Evolutionary conservation across 2,329 filamentous ascomycete genomes (phyloP).

Genomic region (Scytalidium lignicola): DNA sequence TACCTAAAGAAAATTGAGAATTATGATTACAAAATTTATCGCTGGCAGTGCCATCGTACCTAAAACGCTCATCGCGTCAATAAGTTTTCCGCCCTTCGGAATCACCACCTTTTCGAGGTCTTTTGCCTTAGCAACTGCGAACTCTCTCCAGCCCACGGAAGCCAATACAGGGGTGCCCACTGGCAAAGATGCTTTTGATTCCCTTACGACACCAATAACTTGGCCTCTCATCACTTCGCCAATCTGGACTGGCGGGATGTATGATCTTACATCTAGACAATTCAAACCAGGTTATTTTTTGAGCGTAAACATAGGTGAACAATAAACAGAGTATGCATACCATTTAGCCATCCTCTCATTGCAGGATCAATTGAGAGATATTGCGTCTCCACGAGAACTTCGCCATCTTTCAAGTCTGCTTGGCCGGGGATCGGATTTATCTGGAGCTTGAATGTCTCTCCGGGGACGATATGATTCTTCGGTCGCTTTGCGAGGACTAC

Average conservation of each 20-base stretch:
- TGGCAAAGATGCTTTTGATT: constrained; percentile 49
- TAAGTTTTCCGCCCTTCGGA: constrained; percentile 38
- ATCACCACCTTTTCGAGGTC: constrained; percentile 36
- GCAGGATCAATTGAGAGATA: constrained; percentile 70
- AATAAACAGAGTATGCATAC: constrained; percentile 27
- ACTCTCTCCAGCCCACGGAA: constrained; percentile 60
- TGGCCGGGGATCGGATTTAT: constrained; percentile 39
- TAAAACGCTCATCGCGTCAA: constrained; percentile 56
- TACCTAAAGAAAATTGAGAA: constrained; percentile 40
- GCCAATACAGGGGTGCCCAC: constrained; percentile 54
- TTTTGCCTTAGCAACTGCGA: constrained; percentile 52
- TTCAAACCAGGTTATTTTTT: not conserved
- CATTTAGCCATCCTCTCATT: constrained; percentile 70
- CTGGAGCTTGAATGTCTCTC: constrained; percentile 57
- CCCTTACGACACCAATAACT: constrained; percentile 56
- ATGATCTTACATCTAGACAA: constrained; percentile 45
- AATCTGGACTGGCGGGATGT: constrained; percentile 63
- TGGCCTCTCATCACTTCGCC: constrained; percentile 64
- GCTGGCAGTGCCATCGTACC: constrained; percentile 10
- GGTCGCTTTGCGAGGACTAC: constrained; percentile 63
- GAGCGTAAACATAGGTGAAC: constrained; percentile 6
- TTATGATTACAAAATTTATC: not conserved
- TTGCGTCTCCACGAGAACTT: constrained; percentile 55
- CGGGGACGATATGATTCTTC: constrained; percentile 53
- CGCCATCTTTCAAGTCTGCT: constrained; percentile 53